These are phyloP conservation scores for Drechslerella dactyloides DNA, from an alignment of 2,329 filamentous ascomycete species.

Conservation along the genomic window DNA sequence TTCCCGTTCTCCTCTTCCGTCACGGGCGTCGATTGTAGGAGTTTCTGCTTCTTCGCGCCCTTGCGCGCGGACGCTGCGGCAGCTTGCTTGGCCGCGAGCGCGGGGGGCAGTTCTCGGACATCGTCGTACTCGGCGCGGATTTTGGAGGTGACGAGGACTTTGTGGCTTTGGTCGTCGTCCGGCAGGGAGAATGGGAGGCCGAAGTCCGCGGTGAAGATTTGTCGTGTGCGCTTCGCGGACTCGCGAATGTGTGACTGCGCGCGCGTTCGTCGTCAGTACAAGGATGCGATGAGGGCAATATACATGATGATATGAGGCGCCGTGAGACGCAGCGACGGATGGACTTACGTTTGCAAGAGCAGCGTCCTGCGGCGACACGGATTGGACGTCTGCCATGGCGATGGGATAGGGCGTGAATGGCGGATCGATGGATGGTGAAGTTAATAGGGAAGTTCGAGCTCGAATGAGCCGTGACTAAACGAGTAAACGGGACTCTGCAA, in stretches of 20 bases:
- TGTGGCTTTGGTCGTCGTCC: constrained; percentile 57
- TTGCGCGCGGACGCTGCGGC: constrained; percentile 63
- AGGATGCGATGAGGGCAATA: too few relatives aligned
- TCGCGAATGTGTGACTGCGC: constrained; percentile 56
- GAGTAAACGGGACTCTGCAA: too few relatives aligned
- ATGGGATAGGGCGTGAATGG: constrained; percentile 16
- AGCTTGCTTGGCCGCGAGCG: constrained; percentile 79
- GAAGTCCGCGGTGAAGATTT: constrained; percentile 65
- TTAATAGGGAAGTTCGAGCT: too few relatives aligned
- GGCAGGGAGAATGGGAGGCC: constrained; percentile 57
- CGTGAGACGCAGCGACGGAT: background rate
- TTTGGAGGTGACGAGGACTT: constrained; percentile 63
- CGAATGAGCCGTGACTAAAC: too few relatives aligned
- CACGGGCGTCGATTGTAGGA: constrained; percentile 51
- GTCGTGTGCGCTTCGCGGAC: constrained; percentile 64
- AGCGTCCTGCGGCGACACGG: constrained; percentile 47
- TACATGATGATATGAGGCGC: background rate
- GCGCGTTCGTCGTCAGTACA: constrained; percentile 9
- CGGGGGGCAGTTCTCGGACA: constrained; percentile 76
- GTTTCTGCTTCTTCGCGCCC: constrained; percentile 59
- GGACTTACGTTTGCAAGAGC: constrained; percentile 28
- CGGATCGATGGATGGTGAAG: constrained; percentile 3
- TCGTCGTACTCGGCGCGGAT: constrained; percentile 77
- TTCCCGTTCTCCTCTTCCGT: constrained; percentile 59
- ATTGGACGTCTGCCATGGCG: constrained; percentile 50